Conservation (phyloP, 768 basidiomycete genomes). For the Hydnomerulius pinastri region DNA sequence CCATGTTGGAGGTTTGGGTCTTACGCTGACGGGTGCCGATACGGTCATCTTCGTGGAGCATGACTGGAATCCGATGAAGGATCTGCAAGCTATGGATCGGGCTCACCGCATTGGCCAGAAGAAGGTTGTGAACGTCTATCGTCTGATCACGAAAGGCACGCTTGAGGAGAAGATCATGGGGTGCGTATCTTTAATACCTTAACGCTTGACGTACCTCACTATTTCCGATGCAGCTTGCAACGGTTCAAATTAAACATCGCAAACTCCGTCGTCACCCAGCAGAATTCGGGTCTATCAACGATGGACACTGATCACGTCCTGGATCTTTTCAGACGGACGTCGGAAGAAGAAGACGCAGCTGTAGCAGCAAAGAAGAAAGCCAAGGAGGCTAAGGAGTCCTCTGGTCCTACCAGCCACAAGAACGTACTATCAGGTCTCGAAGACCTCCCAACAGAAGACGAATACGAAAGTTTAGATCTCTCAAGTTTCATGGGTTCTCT, state of each 20-base stretch:
- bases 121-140: conserved; percentile 98
- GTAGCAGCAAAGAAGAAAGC: conserved; percentile 51
- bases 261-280: conserved; percentile 94
- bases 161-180: conserved; percentile 99
- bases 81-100: conserved; percentile 98
- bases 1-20: conserved; percentile 92
- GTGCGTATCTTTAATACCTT: conserved; percentile 45
- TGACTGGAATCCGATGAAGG: conserved; percentile 99
- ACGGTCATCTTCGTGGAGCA: conserved; percentile 99
- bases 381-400: conserved; percentile 53
- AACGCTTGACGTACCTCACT: conserved; percentile 7
- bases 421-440: conserved; percentile 87
- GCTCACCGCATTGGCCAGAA: conserved; percentile 98
- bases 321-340: conserved; percentile 86
- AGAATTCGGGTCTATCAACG: conserved; percentile 88
- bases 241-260: conserved; percentile 99
- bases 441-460: conserved; percentile 89
- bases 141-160: conserved; percentile 94
- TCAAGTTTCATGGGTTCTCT: conserved; percentile 89
- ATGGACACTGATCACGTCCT: conserved; percentile 98
- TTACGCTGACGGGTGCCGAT: conserved; percentile 97
- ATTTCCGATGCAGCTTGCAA: conserved; percentile 67
- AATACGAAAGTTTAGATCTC: conserved; percentile 87
- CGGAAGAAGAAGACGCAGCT: conserved; percentile 70
- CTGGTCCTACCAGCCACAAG: conserved; percentile 70